Percentiles rank a stretch among this genome's conserved stretches.
phyloP scores from a whole-genome alignment of 176 grass and related monocot species.

The Bromus sterilis region DNA sequence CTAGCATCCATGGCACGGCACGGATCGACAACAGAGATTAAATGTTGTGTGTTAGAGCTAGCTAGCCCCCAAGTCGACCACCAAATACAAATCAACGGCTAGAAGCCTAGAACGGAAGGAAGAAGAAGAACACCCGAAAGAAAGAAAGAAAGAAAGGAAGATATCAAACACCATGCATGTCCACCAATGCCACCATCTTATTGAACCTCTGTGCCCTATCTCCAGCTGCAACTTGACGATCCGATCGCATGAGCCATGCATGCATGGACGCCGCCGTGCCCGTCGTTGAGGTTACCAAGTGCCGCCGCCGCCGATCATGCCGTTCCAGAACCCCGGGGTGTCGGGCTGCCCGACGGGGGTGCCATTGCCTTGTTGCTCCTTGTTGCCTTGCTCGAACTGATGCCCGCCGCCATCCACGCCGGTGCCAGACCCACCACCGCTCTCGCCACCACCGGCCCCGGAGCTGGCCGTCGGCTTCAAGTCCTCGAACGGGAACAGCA shows the following conservation, averaged over 20 bases:
- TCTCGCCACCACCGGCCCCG: slow-evolving; percentile 12
- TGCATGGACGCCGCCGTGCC: slow-evolving; percentile 9
- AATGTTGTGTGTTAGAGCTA: slow-evolving; percentile 32
- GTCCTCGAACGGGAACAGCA: slow-evolving; percentile 76
- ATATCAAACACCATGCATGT: slow-evolving; percentile 41
- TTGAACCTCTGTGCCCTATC: slow-evolving; percentile 26
- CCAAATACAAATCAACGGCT: slow-evolving; percentile 18
- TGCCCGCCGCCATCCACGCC: slow-evolving; percentile 18
- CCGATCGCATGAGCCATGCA: slow-evolving; percentile 38
- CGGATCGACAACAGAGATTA: neutral
- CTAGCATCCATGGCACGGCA: neutral
- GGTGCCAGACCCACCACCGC: slow-evolving; percentile 12
- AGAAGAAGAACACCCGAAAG: slow-evolving; percentile 18
- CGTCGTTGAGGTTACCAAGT: slow-evolving; percentile 41
- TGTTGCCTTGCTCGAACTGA: slow-evolving; percentile 46
- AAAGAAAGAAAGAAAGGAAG: slow-evolving; percentile 23
- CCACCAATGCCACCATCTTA: slow-evolving; percentile 38
- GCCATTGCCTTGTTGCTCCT: slow-evolving; percentile 35
- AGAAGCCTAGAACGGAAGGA: neutral
- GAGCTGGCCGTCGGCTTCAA: slow-evolving; percentile 52
- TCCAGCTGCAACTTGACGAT: neutral
- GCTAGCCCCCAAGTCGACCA: slow-evolving; percentile 27
- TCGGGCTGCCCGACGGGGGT: slow-evolving; percentile 2
- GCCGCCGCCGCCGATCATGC: slow-evolving; percentile 58
- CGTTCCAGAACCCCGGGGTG: slow-evolving; percentile 50